phyloP scores from a whole-genome alignment of 805 yeast genomes.

The Metahyphopichia silvanorum region DNA sequence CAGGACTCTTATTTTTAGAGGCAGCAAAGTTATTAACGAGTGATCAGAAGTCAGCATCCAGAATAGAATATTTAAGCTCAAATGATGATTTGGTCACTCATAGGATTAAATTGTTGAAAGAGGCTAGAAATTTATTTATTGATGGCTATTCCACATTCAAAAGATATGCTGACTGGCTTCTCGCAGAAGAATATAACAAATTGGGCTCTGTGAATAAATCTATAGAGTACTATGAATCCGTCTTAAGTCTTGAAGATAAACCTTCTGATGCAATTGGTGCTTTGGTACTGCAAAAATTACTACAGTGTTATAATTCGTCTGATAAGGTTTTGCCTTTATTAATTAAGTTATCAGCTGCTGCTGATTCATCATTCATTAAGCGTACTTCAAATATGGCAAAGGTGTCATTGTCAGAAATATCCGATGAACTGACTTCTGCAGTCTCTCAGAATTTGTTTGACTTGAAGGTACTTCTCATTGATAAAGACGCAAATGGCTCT shows the following conservation, averaged over 20 bases:
- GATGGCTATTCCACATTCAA: too few relatives aligned
- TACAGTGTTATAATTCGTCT: conserved; percentile 32
- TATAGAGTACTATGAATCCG: conserved; percentile 13
- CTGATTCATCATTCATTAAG: neutral
- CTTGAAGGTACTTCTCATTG: conserved; percentile 13
- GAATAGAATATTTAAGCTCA: conserved; percentile 6
- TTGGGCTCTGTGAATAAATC: conserved; percentile 12
- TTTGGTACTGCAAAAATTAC: conserved; percentile 31
- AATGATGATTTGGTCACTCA: conserved; percentile 31
- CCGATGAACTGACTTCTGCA: neutral
- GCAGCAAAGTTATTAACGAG: conserved; percentile 11
- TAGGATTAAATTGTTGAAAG: conserved; percentile 30
- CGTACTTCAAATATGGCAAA: neutral
- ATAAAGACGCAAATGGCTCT: conserved; percentile 4
- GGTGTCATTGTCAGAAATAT: neutral
- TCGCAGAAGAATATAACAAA: conserved; percentile 47
- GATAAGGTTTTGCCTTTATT: too few relatives aligned
- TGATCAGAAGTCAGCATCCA: neutral
- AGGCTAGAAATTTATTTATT: conserved; percentile 13
- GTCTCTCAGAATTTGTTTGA: conserved; percentile 10
- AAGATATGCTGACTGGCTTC: conserved; percentile 45
- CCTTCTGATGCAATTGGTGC: conserved; percentile 31
- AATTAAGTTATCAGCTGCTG: conserved; percentile 2
- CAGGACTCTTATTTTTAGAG: conserved; percentile 24
- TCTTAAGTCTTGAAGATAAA: conserved; percentile 4